Base-by-base conservation (phyloP, 192 early-diverging fungal species). In the Phycomyces blakesleeanus region DNA sequence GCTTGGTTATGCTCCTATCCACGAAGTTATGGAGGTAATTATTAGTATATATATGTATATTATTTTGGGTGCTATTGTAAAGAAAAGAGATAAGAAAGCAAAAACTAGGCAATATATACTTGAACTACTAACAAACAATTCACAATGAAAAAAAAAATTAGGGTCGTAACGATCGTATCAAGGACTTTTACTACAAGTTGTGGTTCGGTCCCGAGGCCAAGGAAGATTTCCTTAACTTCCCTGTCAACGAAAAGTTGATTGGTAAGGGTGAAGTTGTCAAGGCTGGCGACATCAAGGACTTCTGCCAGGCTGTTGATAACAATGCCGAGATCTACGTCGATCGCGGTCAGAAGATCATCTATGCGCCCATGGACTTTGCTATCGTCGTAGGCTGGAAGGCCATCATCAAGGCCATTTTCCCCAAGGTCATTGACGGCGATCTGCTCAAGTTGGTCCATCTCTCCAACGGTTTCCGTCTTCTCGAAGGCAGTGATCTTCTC, bases 371-470 rank as follows among this genome's bases (percentile, higher is more conserved):
- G 91, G 93, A 95, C 79, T 95, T 93, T 78, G 92, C 91, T 57
- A 97, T 97, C 61, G 91, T 94, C 56, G 91, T 91, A 57, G 92
- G 89, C 38, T 90, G 93, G 93, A 83, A 88, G 83, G 81, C 89
- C 37, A 89, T 95, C 58, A 89, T 94, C 72, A 90, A 91, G 78
- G 92, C 91, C 21, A 92, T 97, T 55, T 84, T 94, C 81, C 91
- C 93, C 54, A 91, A 91, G 75, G 89, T 92, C 22, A 93, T 97
- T 59, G 91, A 97, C 72, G 95, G 92, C 51, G 95, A 97, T 67
- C 82, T 97, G 50, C 82, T 97, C 68, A 83, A 86, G 56, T 80
- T 97, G 6, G 95, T 97, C 42, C 95, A 97, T 76, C 82, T 97
- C 60, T 90, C 89, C 64, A 97, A 97, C 79, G 91, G 91, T 29